These are phyloP conservation scores for Hibiscus syriacus DNA, from an alignment of 345 rosid genomes.

Conservation along the genomic window DNA sequence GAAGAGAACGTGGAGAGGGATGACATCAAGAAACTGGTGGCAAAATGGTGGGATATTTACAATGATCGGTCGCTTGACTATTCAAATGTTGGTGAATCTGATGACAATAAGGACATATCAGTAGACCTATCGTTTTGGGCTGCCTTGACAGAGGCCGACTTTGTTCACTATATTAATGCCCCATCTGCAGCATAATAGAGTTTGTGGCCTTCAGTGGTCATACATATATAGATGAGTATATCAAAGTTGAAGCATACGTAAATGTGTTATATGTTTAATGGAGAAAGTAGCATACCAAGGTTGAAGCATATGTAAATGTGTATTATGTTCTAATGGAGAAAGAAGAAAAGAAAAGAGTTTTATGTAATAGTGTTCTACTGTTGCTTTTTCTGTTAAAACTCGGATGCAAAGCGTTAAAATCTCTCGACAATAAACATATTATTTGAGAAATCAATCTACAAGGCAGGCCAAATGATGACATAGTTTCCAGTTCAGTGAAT, in stretches of 20 bases:
- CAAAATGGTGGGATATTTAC: slow-evolving; percentile 54
- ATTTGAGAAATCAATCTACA: slow-evolving; percentile 26
- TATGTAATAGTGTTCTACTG: no score
- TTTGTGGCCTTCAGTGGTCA: not conserved
- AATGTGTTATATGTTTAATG: no score
- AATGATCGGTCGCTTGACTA: slow-evolving; percentile 43
- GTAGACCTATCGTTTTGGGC: slow-evolving; percentile 13
- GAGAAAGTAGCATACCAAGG: no score
- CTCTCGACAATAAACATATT: not conserved
- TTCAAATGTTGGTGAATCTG: slow-evolving; percentile 14
- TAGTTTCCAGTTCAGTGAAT: slow-evolving; percentile 13
- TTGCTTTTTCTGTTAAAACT: no score
- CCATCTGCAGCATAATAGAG: slow-evolving; percentile 47
- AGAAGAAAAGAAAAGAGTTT: no score
- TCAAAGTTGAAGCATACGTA: no score
- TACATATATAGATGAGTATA: no score
- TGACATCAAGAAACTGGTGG: slow-evolving; percentile 42
- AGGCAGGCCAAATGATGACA: slow-evolving; percentile 9
- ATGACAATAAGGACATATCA: not conserved
- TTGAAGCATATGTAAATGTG: no score
- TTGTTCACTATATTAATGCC: slow-evolving; percentile 21
- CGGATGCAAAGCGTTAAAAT: not conserved
- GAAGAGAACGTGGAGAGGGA: slow-evolving; percentile 54
- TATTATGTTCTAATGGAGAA: no score
- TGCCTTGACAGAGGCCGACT: slow-evolving; percentile 27